Conservation (phyloP, 2,329 filamentous ascomycete genomes). For the Penicillium capsulatum region DNA sequence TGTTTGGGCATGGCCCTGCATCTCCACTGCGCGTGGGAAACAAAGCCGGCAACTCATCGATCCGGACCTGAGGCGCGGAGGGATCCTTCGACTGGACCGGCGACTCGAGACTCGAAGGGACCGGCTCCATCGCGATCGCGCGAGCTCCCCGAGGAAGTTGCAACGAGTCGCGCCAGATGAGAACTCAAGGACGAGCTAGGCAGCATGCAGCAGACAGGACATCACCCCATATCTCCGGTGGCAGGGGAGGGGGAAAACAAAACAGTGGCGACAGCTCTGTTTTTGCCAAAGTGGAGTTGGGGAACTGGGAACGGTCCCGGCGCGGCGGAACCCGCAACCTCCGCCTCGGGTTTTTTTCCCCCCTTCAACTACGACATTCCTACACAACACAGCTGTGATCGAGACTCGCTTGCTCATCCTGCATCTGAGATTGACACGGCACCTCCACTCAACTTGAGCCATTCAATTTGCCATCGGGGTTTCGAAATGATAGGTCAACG, state of each 20-base stretch:
- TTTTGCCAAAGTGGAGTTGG: slow-evolving; percentile 22
- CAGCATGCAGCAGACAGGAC: not conserved
- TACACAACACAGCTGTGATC: not conserved
- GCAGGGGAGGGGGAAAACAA: slow-evolving; percentile 5
- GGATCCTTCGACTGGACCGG: slow-evolving; percentile 13
- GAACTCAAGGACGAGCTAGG: slow-evolving; percentile 7
- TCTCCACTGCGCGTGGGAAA: slow-evolving; percentile 17
- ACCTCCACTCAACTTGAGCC: not conserved
- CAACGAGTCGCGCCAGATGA: slow-evolving; percentile 14
- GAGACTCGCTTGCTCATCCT: too few relatives aligned
- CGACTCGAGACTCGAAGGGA: slow-evolving; percentile 13
- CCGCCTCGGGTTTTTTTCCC: not conserved
- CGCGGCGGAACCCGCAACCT: slow-evolving; percentile 15
- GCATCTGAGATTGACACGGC: not conserved
- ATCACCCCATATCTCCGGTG: not conserved
- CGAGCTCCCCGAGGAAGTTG: slow-evolving; percentile 8
- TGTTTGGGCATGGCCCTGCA: slow-evolving; percentile 10
- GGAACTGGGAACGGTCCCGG: slow-evolving; percentile 16
- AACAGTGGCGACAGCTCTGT: slow-evolving; percentile 16
- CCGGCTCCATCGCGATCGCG: slow-evolving; percentile 21
- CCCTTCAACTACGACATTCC: not conserved
- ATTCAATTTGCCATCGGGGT: not conserved
- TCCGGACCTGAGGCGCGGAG: slow-evolving; percentile 17
- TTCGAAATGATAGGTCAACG: slow-evolving; percentile 17
- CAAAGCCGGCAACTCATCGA: slow-evolving; percentile 16